Base-by-base conservation (phyloP, 1,139 yeast genomes). In the Suhomyces terraborum region DNA sequence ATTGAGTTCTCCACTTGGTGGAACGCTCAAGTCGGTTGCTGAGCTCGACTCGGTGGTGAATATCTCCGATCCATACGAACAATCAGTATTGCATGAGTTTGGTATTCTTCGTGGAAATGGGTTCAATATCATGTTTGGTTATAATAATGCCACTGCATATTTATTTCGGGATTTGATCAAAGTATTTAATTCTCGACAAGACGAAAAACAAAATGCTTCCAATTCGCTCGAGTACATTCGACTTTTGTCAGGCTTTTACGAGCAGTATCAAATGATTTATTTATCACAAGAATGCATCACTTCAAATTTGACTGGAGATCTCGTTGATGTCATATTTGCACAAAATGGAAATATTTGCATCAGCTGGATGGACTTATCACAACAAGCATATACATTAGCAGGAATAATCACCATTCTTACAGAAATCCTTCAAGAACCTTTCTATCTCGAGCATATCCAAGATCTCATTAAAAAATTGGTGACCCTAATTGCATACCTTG, bases 41-140 rank as follows among this genome's bases (percentile, higher is more conserved):
- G 77, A 81, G 43, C 62, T 81, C 28, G 78, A 79, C 39, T 60
- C 69, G 14, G 69, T 82, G 42, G 65, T 80, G 43, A 71, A 59
- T 36, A 53, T 73, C 10, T 77, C 77, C 40, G 75, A 73, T 45
- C 66, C 65, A 3, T 63, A 68, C 31, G 83, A 80, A 50, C 49
- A 52, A 37, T 55, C 50, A 27, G 65, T 66, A 3, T 56, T 77
- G 43, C 56, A 53, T 33, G 74, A 64, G 26, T 51, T 68, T 43
- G 73, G 75, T 0, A 43, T 77, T 3, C 51, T 73, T 1, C 51
- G 63, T 8, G 62, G 64, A 5, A 66, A 78, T 51, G 86, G 84
- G 1, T 84, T 80, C 52, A 83, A 82, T 54, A 61, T 80, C 14
- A 58, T 84, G 46, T 71, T 75, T 37, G 91, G 93, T 0, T 85